Evolutionary conservation across 768 basidiomycete genomes (phyloP).

Genomic region (Kwoniella shandongensis): DNA sequence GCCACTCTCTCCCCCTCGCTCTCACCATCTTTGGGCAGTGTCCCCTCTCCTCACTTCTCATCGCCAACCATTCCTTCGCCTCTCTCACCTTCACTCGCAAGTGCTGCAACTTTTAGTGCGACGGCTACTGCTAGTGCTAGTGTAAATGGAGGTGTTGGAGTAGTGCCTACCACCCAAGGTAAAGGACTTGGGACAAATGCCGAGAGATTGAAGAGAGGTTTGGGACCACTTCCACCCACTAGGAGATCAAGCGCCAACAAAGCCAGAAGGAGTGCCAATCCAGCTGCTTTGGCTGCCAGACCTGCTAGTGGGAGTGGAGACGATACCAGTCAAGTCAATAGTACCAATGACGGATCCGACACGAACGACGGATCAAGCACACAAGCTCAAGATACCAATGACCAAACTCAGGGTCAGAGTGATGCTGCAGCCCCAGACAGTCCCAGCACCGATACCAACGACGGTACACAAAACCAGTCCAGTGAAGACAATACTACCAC

Average conservation of each 20-base stretch:
- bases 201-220: slow-evolving; percentile 29
- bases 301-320: neutral
- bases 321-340: neutral
- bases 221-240: slow-evolving; percentile 37
- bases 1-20: slow-evolving; percentile 12
- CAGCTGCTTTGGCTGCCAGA: neutral
- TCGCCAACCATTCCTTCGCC: neutral
- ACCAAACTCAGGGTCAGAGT: too few relatives aligned
- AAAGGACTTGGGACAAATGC: slow-evolving; percentile 32
- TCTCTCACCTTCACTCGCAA: neutral
- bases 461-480: neutral
- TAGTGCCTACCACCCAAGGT: neutral
- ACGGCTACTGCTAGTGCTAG: neutral
- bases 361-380: neutral
- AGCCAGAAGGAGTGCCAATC: slow-evolving; percentile 9
- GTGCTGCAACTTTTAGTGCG: neutral
- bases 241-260: slow-evolving; percentile 23
- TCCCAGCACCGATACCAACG: neutral
- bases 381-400: neutral
- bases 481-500: neutral
- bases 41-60: neutral
- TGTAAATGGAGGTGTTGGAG: slow-evolving; percentile 2
- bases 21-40: neutral
- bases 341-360: neutral
- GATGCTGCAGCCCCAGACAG: too few relatives aligned